phyloP scores from a whole-genome alignment of 768 basidiomycete species.

The Russula griseocarnosa region DNA sequence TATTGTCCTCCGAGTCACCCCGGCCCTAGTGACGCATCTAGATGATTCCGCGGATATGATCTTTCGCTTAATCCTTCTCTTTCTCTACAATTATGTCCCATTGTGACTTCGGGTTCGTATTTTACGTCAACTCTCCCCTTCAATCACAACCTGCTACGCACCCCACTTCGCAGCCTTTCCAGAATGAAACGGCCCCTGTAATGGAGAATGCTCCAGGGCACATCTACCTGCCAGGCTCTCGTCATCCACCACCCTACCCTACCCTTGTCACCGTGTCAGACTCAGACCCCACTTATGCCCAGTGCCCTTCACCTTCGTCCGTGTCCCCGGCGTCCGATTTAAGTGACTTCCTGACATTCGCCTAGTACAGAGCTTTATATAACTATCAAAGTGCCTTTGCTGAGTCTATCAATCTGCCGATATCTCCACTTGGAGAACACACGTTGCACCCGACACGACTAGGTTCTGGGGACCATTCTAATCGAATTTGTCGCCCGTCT shows the following conservation, averaged over 20 bases:
- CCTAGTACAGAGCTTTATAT: neutral
- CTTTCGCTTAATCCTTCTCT: neutral
- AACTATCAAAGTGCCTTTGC: neutral
- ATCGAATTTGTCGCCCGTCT: neutral
- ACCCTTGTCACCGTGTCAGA: neutral
- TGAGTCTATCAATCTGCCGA: neutral
- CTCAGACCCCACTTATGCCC: neutral
- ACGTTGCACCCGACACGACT: neutral
- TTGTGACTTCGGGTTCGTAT: neutral
- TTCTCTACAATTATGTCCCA: neutral
- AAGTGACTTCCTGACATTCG: neutral
- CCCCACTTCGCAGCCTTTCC: neutral
- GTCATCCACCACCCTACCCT: neutral
- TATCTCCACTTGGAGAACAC: neutral
- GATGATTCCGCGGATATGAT: neutral
- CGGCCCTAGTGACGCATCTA: neutral
- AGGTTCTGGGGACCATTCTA: neutral
- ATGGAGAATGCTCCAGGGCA: neutral
- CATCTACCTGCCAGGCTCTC: neutral
- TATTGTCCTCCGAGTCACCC: too few species aligned
- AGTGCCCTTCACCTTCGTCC: neutral
- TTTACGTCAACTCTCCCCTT: neutral
- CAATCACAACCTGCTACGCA: neutral
- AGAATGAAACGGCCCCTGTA: neutral
- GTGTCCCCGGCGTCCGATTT: neutral